phyloP scores from a whole-genome alignment of 176 grass and related monocot genomes.

The Carex kokanica region DNA sequence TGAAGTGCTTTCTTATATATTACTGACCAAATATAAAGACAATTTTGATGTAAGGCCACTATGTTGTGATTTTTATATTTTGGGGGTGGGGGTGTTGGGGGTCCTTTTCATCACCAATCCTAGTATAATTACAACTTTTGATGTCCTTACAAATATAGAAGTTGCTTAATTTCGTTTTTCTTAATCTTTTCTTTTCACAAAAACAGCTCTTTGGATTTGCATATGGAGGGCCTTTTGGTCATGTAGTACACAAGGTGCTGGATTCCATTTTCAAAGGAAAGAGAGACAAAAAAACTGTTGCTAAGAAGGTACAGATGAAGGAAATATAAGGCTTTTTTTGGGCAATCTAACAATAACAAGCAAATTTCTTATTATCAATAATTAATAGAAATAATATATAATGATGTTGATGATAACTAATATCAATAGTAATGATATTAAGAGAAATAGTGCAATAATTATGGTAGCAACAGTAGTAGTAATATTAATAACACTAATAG shows the following conservation, averaged over 20 bases:
- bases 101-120: background rate
- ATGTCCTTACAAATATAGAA: background rate
- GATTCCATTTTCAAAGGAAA: slow-evolving; percentile 88
- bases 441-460: no score
- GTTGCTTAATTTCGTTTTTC: slow-evolving; percentile 13
- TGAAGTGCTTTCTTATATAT: background rate
- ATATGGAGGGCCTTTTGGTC: slow-evolving; percentile 87
- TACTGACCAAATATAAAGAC: background rate
- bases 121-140: background rate
- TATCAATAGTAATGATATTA: background rate
- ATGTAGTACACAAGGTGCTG: slow-evolving; percentile 68
- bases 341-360: background rate
- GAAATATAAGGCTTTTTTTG: background rate
- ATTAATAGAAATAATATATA: background rate
- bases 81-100: background rate
- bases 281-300: slow-evolving; percentile 78
- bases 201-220: slow-evolving; percentile 76
- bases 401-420: background rate
- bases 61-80: background rate
- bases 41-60: background rate
- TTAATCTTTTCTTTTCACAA: background rate
- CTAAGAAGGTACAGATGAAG: slow-evolving; percentile 69
- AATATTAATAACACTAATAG: background rate
- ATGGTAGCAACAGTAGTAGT: background rate
- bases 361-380: background rate